phyloP scores from a whole-genome alignment of 2,329 filamentous ascomycete genomes.

The Sclerotinia borealis region DNA sequence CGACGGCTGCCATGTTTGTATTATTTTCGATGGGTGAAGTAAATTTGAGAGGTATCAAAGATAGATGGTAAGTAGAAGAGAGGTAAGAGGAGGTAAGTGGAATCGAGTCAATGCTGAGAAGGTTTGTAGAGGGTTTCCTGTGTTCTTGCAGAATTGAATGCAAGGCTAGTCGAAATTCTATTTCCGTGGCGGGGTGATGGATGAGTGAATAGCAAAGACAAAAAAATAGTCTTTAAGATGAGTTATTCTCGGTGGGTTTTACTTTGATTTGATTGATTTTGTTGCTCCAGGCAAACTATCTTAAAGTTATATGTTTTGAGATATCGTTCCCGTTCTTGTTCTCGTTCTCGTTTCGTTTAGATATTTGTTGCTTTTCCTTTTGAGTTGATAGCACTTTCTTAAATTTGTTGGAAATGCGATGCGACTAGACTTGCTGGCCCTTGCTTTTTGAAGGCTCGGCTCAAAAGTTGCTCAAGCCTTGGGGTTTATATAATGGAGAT shows the following conservation, averaged over 20 bases:
- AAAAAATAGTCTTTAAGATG: neutral
- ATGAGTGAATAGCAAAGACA: neutral
- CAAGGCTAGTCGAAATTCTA: constrained; percentile 11
- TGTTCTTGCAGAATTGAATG: constrained; percentile 9
- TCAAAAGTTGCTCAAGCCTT: constrained; percentile 3
- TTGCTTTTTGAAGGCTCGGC: constrained; percentile 6
- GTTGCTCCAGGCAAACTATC: constrained; percentile 11
- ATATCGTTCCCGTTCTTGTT: neutral
- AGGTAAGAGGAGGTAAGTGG: neutral
- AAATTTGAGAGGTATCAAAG: neutral
- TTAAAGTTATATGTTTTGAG: neutral
- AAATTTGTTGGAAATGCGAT: constrained; percentile 1
- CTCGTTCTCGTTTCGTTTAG: neutral
- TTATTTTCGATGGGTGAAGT: neutral
- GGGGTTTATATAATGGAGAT: accelerated
- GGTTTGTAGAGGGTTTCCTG: neutral
- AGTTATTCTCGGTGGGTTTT: neutral
- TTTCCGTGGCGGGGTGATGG: constrained; percentile 6
- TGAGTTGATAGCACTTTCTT: neutral
- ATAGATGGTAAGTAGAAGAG: constrained; percentile 4
- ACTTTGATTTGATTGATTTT: neutral
- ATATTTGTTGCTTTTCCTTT: neutral
- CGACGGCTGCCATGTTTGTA: constrained; percentile 27
- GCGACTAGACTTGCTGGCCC: constrained; percentile 2
- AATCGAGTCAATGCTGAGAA: neutral